Evolutionary conservation across 1,284 basidiomycete species (phyloP), one percentile per base, ranked within the genome.

Genomic region (Stereum hirsutum): DNA sequence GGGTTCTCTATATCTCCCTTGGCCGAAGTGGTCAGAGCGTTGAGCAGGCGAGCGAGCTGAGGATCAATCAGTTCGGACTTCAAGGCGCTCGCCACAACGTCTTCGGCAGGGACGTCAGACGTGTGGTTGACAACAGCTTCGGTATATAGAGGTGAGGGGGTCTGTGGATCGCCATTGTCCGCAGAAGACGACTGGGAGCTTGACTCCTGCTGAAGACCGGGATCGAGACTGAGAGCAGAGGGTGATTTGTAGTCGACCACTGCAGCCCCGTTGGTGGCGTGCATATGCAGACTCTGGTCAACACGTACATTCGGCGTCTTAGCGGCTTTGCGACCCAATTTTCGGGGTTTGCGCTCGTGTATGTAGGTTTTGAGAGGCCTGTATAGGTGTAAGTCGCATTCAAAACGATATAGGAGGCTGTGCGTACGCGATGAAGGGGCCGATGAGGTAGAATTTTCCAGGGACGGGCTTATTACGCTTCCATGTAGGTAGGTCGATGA

Each of bases 401-500:
- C 31, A 20, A 5, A 5, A 17, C n/a, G 19, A 21, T 32, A 46
- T 45, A 30, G 45, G 46, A 42, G 12, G 35, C 41, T 23, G 32
- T 49, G 28, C 84, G 53, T 62, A 94, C 89, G 72, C 76, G 46
- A 98, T 91, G 67, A 99, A 98, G 1, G 95, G 95, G 2, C 91
- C 83, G 40, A 99, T 93, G 55, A 97, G 74, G 66, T 97, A 99
- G 64, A 97, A 98, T 58, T 91, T 93, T 43, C 89, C 75, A 24
- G 79, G 66, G 43, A 75, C 64, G 46, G 76, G 59, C 60, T 81
- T 86, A 54, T 85, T 86, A 48, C 83, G 81, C 58, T 81, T 90
- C 92, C 93, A 99, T 0, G 89, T 93, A 0, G 96, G 96, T 19
- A 99, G 69, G 60, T 98, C 93, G 25, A 74, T 70, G 36, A 99